Base-by-base conservation (phyloP, 179 eudicot species). In the Heliamphora pulchella region DNA sequence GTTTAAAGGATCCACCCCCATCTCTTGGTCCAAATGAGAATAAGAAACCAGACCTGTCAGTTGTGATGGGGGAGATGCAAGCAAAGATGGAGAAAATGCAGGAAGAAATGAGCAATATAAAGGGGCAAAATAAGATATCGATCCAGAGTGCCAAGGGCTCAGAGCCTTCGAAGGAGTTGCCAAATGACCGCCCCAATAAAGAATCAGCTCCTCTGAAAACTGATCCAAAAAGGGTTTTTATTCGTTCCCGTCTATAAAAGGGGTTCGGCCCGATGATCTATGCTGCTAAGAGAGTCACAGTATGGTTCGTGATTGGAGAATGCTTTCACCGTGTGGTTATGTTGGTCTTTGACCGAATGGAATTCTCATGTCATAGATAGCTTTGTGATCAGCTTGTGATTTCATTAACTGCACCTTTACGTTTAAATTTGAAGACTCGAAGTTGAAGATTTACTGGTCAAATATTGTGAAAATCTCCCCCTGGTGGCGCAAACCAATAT, bases 181-280 rank as follows among this genome's bases (percentile, higher is more conserved):
- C 87, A 5, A 82, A 86, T 64, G 85, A 86, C 75, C 0, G 31
- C 31, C 88, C 91, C 18, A 53, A 64, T 17, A 77, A 86, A 73
- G 84, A 62, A 48, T 83, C 85, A 22, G 54, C 31, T 18, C 64
- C 80, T 53, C 17, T 67, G n/a, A 80, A 71, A 39, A 75, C 86
- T 65, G 79, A 70, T 69, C 79, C 74, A 77, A 86, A 78, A 78
- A 91, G 83, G 87, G 82, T 89, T 74, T 82, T 91, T 79, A 91
- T 92, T 48, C 90, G 93, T 6, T 92, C 97, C 1, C 91, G 97
- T 78, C 86, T 92, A 20, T 92, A 85, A 86, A 72, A 78, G 5
- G 10, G 47, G 76, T 18, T 78, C 41, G 18, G 14, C 18, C 57
- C 13, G 7, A 46, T 48, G 75, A 8, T 39, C 75, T 71, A 15